Conservation (phyloP, 305 asterid species). For the Coffea humblotiana region DNA sequence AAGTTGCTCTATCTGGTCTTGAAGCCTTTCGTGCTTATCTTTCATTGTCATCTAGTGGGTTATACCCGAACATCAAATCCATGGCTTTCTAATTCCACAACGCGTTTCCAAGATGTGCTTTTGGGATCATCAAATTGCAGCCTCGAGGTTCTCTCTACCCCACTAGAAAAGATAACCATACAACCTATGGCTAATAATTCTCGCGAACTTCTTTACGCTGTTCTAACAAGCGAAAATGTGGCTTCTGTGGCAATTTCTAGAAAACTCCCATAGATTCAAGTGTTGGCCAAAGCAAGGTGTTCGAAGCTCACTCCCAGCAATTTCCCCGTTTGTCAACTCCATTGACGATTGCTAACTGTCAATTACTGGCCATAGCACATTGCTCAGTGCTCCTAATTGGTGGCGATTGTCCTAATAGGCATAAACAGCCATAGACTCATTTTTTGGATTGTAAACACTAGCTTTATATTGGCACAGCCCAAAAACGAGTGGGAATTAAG, state of each 20-base stretch:
- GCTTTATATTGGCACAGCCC: too few relatives aligned
- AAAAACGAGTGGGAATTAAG: too few relatives aligned
- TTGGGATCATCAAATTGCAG: constrained; percentile 45
- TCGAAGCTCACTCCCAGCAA: constrained; percentile 31
- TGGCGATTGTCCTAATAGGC: constrained; percentile 37
- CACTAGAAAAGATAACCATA: constrained; percentile 62
- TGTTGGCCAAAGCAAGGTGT: constrained; percentile 58
- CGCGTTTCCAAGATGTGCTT: constrained; percentile 46
- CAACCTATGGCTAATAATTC: constrained; percentile 77
- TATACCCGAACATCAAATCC: constrained; percentile 57
- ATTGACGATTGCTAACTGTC: constrained; percentile 21
- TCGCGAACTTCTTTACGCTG: constrained; percentile 54
- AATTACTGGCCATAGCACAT: constrained; percentile 33
- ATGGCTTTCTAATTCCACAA: constrained; percentile 54
- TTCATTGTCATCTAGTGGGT: constrained; percentile 28
- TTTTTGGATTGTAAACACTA: too few relatives aligned
- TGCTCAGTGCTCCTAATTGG: constrained; percentile 30
- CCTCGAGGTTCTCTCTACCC: constrained; percentile 51
- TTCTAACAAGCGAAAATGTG: constrained; percentile 68
- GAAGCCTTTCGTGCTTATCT: constrained; percentile 41
- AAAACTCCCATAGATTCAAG: constrained; percentile 76
- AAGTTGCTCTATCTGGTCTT: constrained; percentile 25
- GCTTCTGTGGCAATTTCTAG: constrained; percentile 62
- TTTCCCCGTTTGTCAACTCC: constrained; percentile 17
- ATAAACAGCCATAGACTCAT: neutral